Conservation (phyloP, 331 rosid genomes). For the Prunus yedoensis region DNA sequence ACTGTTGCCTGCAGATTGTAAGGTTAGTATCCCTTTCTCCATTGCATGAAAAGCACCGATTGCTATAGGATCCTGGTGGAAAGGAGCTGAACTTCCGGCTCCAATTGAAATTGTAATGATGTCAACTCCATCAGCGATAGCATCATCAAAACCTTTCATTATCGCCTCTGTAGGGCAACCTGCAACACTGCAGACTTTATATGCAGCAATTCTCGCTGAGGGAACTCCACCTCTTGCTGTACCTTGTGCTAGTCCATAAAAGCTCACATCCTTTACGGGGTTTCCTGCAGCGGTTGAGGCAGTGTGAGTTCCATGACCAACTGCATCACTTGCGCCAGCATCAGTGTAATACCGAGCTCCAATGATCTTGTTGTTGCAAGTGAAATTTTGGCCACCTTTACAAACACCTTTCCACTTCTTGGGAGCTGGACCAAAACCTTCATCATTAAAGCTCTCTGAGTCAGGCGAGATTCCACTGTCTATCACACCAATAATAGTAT, state of each 20-base stretch:
- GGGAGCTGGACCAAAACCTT: constrained; percentile 39
- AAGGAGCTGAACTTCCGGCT: fast-evolving
- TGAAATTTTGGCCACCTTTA: constrained; percentile 30
- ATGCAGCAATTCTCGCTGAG: constrained; percentile 35
- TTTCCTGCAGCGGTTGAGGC: constrained; percentile 39
- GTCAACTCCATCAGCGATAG: constrained; percentile 48
- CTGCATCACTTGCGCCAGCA: not conserved
- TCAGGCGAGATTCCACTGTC: constrained; percentile 48
- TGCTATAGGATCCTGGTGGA: constrained; percentile 1
- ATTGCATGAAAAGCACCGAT: constrained; percentile 48
- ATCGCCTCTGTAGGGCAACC: not conserved
- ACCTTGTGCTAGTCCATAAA: constrained; percentile 34
- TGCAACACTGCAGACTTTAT: not conserved
- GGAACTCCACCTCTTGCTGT: constrained; percentile 45
- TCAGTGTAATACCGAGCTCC: constrained; percentile 27
- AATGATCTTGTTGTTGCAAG: constrained; percentile 35
- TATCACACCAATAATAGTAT: constrained; percentile 27
- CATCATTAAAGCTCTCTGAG: constrained; percentile 28
- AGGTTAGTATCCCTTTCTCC: constrained; percentile 34
- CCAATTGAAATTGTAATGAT: constrained; percentile 28
- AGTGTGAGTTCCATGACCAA: constrained; percentile 40
- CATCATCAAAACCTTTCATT: constrained; percentile 39
- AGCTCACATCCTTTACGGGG: not conserved
- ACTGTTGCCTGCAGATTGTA: constrained; percentile 28
- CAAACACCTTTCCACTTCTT: constrained; percentile 38